A percentile compares a stretch with the other conserved stretches of the same genome.
Evolutionary conservation across 768 basidiomycete species (phyloP).

Genomic region (Lentinula aciculospora): DNA sequence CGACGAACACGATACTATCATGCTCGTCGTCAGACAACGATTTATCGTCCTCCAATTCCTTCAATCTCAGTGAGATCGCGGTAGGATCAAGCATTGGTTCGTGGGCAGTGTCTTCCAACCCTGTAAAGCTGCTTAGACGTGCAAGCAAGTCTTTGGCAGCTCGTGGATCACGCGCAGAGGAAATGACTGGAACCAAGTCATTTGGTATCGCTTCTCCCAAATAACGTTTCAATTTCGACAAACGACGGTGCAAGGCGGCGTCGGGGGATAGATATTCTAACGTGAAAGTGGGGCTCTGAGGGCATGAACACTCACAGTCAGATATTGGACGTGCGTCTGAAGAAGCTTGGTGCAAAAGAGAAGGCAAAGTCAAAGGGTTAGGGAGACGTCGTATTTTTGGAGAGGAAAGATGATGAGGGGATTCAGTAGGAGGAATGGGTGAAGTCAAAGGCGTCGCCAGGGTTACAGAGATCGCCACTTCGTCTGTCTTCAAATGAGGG

Average conservation of each 20-base stretch:
- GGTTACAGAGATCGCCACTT: neutral
- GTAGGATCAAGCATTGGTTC: neutral
- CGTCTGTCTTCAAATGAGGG: neutral
- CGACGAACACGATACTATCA: neutral
- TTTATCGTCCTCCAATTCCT: neutral
- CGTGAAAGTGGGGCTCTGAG: neutral
- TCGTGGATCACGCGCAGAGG: constrained; percentile 5
- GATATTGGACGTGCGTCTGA: constrained; percentile 3
- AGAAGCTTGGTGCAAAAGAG: constrained; percentile 7
- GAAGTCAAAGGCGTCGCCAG: neutral
- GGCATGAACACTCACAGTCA: neutral
- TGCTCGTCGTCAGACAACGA: neutral
- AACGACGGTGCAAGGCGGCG: constrained; percentile 21
- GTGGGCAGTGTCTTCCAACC: neutral
- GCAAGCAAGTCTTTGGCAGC: neutral
- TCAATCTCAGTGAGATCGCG: neutral
- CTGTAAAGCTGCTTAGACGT: neutral
- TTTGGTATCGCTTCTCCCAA: constrained; percentile 24
- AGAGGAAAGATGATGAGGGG: neutral
- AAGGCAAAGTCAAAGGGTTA: constrained; percentile 5
- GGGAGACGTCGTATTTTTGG: constrained; percentile 1
- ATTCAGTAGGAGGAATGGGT: neutral
- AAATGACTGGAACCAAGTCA: constrained; percentile 14
- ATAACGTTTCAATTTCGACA: constrained; percentile 26
- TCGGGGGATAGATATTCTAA: constrained; percentile 13